Evolutionary conservation across 106 monocot species (phyloP).

Genomic region (Dendrobium catenatum): DNA sequence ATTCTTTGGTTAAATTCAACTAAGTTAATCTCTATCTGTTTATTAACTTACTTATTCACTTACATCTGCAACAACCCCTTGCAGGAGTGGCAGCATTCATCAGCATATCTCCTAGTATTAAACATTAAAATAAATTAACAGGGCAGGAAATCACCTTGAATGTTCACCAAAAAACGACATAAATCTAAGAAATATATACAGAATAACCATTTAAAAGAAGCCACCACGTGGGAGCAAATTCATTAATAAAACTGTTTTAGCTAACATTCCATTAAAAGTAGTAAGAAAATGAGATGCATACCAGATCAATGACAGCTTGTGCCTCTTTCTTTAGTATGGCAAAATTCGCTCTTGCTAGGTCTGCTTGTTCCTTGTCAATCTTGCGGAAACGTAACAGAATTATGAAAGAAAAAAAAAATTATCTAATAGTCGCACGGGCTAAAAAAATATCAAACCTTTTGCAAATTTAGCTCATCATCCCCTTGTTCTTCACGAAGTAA

Average conservation of each 20-base stretch:
- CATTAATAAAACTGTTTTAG: background rate
- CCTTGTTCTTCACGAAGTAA: slow-evolving; percentile 78
- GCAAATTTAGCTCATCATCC: slow-evolving; percentile 73
- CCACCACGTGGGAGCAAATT: background rate
- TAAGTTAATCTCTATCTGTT: too few relatives aligned
- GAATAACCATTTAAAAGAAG: background rate
- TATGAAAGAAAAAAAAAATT: background rate
- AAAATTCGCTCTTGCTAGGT: slow-evolving; percentile 72
- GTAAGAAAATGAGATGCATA: slow-evolving; percentile 10
- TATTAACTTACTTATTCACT: too few relatives aligned
- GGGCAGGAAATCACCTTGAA: background rate
- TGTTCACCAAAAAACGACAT: too few relatives aligned
- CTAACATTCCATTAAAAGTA: background rate
- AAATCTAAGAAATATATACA: too few relatives aligned
- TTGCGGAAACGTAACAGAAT: slow-evolving; percentile 14
- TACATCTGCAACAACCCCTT: too few relatives aligned
- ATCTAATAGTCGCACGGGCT: background rate
- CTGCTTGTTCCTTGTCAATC: slow-evolving; percentile 85
- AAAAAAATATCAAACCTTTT: slow-evolving; percentile 40
- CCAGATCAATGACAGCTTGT: slow-evolving; percentile 68
- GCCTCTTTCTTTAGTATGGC: slow-evolving; percentile 82
- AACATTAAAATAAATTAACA: background rate
- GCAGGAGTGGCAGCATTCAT: background rate
- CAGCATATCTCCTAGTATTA: background rate
- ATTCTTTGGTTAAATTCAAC: too few relatives aligned